Base-by-base conservation (phyloP, 2,329 filamentous ascomycete genomes). In the Stagonosporopsis rhizophila region DNA sequence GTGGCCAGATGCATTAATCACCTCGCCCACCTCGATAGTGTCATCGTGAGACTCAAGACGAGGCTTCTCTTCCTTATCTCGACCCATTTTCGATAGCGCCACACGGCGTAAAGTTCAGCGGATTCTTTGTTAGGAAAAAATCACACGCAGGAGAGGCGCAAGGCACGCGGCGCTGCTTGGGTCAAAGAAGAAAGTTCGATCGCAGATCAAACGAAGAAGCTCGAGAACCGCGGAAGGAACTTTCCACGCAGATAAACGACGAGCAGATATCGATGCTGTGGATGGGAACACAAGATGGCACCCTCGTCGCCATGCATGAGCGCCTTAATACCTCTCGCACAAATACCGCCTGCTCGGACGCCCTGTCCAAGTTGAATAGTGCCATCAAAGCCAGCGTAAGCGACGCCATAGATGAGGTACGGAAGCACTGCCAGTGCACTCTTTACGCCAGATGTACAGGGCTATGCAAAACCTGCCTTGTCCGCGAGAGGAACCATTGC, bases 1-100 rank as follows among this genome's bases (percentile, higher is more conserved):
- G 64, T 84, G 81, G 1, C 82, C 82, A 2, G 80, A 81, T 2
- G 78, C 78, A 62, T 83, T 83, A 58, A 83, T 66, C 6, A 77
- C 69, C 44, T 78, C 68, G n/a, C 68, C 70, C 8, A 68, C 64
- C 8, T 27, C 68, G 7, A 66, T 51, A 20, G 55, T 57, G 30
- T 69, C 66, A 28, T 69, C 66, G 17, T 68, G 63, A 19, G 59
- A 51, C 25, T 62, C 60, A 17, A 52, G 39, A 22, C 37, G 50
- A 19, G 54, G 52, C 52, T 61, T 62, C 35, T 67, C 62, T 15
- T 57, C 48, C 40, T 57, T 57, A 35, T 44, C 44, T 6, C 27
- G 38, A 27, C 19, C 38, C 48, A 57, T 57, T 19, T 3, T 48
- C n/a, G 7, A 22, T 19, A 34, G 19, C 25, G 17, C 30, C 25